A percentile compares a stretch with the other conserved stretches of the same genome.
Evolutionary conservation across 768 basidiomycete species (phyloP).

Genomic region (Cystofilobasidium macerans): DNA sequence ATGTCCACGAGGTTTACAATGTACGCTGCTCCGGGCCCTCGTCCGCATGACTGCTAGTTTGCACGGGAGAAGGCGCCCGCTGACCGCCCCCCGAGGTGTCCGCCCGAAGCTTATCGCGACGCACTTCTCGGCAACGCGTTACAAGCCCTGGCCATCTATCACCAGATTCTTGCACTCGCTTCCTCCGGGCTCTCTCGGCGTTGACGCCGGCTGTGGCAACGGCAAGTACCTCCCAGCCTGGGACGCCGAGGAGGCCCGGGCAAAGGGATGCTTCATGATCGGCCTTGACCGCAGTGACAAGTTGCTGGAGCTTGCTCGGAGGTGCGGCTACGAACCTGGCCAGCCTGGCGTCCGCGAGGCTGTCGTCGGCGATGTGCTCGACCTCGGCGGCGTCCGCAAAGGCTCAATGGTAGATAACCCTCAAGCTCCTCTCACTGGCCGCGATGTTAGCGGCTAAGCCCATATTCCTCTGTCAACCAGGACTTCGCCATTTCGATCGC

Average conservation of each 20-base stretch:
- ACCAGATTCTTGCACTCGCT: constrained; percentile 59
- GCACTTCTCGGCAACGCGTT: constrained; percentile 80
- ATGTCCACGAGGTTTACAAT: constrained; percentile 77
- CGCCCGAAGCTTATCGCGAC: constrained; percentile 52
- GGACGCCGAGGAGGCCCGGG: constrained; percentile 46
- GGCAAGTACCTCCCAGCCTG: constrained; percentile 82
- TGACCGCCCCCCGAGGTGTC: too few species aligned
- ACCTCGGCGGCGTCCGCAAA: constrained; percentile 18
- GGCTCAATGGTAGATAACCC: constrained; percentile 45
- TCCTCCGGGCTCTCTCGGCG: constrained; percentile 66
- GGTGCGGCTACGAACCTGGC: constrained; percentile 42
- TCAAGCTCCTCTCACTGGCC: constrained; percentile 31
- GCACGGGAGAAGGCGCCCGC: too few species aligned
- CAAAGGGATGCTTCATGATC: constrained; percentile 46
- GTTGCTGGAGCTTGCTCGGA: constrained; percentile 61
- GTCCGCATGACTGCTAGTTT: too few species aligned
- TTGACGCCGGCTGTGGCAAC: constrained; percentile 94
- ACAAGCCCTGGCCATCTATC: constrained; percentile 93
- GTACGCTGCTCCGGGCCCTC: constrained; percentile 25
- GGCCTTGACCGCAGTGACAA: constrained; percentile 75
- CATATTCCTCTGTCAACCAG: constrained; percentile 41
- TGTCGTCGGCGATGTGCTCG: constrained; percentile 7
- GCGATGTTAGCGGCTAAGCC: too few species aligned
- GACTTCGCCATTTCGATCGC: constrained; percentile 96
- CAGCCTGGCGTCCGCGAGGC: constrained; percentile 1